These are phyloP conservation scores for Arthrobotrys sphaeroides DNA, from an alignment of 2,329 filamentous ascomycete genomes.

Conservation along the genomic window DNA sequence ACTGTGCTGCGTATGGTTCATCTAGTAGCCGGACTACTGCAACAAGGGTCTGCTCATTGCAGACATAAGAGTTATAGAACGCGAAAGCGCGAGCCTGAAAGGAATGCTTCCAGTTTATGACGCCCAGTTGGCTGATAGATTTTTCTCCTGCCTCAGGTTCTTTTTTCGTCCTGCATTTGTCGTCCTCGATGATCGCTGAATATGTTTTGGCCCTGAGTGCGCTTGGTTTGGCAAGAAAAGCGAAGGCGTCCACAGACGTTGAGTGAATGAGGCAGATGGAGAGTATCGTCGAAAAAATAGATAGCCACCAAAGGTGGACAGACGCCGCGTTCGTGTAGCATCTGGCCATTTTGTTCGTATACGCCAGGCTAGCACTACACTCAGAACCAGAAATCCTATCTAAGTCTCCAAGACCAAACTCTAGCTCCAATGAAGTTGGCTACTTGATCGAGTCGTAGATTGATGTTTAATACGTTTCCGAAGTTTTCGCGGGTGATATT, in stretches of 20 bases:
- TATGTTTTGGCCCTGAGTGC: not conserved
- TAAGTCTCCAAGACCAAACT: no score
- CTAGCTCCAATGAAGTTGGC: no score
- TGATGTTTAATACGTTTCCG: no score
- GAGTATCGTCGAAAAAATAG: not conserved
- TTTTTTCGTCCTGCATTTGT: not conserved
- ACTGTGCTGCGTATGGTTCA: slow-evolving; percentile 13
- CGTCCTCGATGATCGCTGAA: not conserved
- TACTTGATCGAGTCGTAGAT: no score
- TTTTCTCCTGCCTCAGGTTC: not conserved
- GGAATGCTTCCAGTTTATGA: slow-evolving; percentile 31
- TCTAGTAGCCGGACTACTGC: slow-evolving; percentile 23
- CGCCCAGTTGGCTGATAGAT: slow-evolving; percentile 7
- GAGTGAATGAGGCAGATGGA: not conserved
- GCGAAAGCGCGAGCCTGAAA: slow-evolving; percentile 12
- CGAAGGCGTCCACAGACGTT: not conserved
- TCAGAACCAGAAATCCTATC: no score
- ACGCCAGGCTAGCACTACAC: no score
- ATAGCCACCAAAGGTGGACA: not conserved
- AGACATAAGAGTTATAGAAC: slow-evolving; percentile 4
- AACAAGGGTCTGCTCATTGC: not conserved
- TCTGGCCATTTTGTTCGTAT: not conserved
- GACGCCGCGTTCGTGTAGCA: not conserved
- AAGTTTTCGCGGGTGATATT: no score
- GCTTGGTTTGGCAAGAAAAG: not conserved